Percentiles rank a stretch among this genome's conserved stretches.
These are phyloP conservation scores for Jaenimonas drosophilae DNA, from an alignment of 208 protist genomes.

Conservation along the genomic window DNA sequence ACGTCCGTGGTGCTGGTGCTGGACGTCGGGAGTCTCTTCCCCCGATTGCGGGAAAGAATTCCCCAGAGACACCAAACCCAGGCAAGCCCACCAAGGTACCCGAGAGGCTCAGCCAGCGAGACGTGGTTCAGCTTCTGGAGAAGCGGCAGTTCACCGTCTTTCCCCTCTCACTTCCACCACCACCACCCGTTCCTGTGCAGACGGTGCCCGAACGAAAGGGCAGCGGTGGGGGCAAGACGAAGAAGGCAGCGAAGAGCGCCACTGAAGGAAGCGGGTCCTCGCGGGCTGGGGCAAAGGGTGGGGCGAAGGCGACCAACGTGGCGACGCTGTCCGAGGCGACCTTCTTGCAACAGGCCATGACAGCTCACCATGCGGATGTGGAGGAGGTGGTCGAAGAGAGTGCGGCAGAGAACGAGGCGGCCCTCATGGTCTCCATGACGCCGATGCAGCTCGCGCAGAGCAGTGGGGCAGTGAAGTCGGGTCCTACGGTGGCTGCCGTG, in stretches of 20 bases:
- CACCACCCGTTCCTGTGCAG: not conserved
- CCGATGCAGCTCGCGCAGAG: slow-evolving; percentile 50
- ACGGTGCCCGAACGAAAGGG: not conserved
- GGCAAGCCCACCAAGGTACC: not conserved
- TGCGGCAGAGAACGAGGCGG: slow-evolving; percentile 19
- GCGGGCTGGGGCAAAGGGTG: not conserved
- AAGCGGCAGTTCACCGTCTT: slow-evolving; percentile 30
- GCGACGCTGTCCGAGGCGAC: not conserved
- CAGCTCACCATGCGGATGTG: slow-evolving; percentile 17
- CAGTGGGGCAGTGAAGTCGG: slow-evolving; percentile 5
- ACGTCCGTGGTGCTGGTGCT: too few species aligned
- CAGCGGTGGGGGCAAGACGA: not conserved
- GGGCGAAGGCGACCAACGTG: not conserved
- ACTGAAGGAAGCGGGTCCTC: not conserved
- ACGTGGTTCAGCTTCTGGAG: slow-evolving; percentile 29
- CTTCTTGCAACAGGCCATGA: slow-evolving; percentile 14
- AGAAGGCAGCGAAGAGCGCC: too few species aligned
- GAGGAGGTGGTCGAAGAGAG: slow-evolving; percentile 15
- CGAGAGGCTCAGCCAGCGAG: slow-evolving; percentile 20
- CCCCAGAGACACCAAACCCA: too few species aligned
- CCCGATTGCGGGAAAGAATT: too few species aligned
- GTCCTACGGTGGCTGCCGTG: not conserved
- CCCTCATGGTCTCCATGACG: slow-evolving; percentile 57
- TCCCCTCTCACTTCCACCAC: slow-evolving; percentile 23
- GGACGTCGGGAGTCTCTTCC: too few species aligned